Evolutionary conservation across 495 filamentous ascomycete genomes (phyloP).

Genomic region (Talaromyces ruber): DNA sequence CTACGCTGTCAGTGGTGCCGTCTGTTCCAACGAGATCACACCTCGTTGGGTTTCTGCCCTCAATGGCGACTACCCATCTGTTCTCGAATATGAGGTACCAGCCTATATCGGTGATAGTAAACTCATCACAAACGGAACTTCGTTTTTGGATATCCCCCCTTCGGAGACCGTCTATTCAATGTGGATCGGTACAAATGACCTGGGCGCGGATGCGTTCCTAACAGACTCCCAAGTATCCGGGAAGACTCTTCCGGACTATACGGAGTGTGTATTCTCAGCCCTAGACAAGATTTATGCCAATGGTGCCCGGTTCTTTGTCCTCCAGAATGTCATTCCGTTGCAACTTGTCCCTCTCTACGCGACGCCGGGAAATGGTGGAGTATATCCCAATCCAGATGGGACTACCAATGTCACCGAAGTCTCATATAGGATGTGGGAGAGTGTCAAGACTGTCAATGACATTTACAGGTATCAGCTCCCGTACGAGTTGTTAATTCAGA

Average conservation of each 20-base stretch:
- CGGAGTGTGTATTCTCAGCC: constrained; percentile 53
- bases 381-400: constrained; percentile 47
- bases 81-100: constrained; percentile 59
- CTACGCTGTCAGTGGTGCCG: constrained; percentile 63
- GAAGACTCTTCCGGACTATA: constrained; percentile 51
- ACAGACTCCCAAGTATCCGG: constrained; percentile 49
- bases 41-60: constrained; percentile 40
- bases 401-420: constrained; percentile 47
- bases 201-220: constrained; percentile 54
- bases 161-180: constrained; percentile 61
- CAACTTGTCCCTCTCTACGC: constrained; percentile 55
- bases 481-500: constrained; percentile 39
- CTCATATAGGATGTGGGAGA: constrained; percentile 51
- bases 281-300: constrained; percentile 52
- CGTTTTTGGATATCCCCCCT: constrained; percentile 41
- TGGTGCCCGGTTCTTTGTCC: constrained; percentile 59
- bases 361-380: constrained; percentile 37
- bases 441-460: constrained; percentile 50
- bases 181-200: constrained; percentile 76
- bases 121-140: constrained; percentile 26
- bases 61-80: constrained; percentile 47
- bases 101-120: constrained; percentile 56
- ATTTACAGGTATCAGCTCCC: constrained; percentile 54
- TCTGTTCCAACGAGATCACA: constrained; percentile 59
- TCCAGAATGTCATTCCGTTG: constrained; percentile 58